These are phyloP conservation scores for Ziziphus jujuba DNA, from an alignment of 306 rosid genomes.

Conservation along the genomic window DNA sequence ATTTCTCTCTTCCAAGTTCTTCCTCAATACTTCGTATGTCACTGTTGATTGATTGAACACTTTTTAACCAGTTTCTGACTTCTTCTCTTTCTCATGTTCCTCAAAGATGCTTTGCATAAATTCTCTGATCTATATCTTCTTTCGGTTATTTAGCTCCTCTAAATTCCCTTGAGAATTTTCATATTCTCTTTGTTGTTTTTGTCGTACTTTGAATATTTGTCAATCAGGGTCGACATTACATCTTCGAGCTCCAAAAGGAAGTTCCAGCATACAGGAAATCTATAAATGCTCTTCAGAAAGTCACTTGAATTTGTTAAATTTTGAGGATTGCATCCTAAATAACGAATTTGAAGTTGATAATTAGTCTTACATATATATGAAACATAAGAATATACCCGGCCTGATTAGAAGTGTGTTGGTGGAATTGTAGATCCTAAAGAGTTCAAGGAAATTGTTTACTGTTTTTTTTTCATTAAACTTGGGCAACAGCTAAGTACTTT, in stretches of 20 bases:
- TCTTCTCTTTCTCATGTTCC: slow-evolving; percentile 7
- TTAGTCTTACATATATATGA: no score
- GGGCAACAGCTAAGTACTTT: no score
- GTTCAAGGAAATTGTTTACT: no score
- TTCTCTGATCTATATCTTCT: no score
- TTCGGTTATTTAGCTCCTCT: no score
- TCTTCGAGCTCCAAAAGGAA: background rate
- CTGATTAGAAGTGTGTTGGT: no score
- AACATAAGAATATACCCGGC: no score
- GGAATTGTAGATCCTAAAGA: no score
- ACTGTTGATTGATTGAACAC: slow-evolving; percentile 13
- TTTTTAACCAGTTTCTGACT: slow-evolving; percentile 35
- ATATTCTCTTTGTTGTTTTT: slow-evolving; percentile 26
- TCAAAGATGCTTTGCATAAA: slow-evolving; percentile 6
- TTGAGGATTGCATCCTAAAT: background rate
- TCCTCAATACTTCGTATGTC: slow-evolving; percentile 22
- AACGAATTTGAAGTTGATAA: no score
- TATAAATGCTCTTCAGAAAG: background rate
- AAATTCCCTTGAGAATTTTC: slow-evolving; percentile 21
- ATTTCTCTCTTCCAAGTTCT: slow-evolving; percentile 13
- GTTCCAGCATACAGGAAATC: background rate
- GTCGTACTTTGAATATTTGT: slow-evolving; percentile 15
- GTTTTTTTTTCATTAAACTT: no score
- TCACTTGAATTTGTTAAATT: background rate
- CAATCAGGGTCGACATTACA: background rate